Base-by-base conservation (phyloP, 1,284 basidiomycete genomes). In the Ganoderma sinense region DNA sequence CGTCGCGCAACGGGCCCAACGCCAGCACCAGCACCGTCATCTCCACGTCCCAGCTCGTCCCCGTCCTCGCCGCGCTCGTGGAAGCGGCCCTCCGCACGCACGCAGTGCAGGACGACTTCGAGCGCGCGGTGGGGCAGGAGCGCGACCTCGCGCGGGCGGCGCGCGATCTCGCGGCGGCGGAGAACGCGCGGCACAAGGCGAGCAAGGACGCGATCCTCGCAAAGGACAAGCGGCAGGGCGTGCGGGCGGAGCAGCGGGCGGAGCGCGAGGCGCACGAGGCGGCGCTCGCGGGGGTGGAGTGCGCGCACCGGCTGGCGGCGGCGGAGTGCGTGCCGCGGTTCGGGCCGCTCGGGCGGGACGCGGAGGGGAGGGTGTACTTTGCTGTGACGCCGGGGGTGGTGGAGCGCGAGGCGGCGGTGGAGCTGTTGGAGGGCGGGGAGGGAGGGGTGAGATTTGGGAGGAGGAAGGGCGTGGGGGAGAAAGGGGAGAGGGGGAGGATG, bases 41-140 rank as follows among this genome's bases (percentile, higher is more conserved):
- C 7, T 81, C 83, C 61, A 84, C 91, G 0, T 84, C 84, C 2
- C 92, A 94, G 75, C 83, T 94, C 71, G 80, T 94, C 18, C 91
- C 91, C 33, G 84, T 92, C 23, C 75, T 94, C 43, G 72, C 83
- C 2, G 84, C 86, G 1, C 81, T 94, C n/a, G 83, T 91, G 20
- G 84, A 91, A 59, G 79, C 80, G 8, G 84, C 82, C 0, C 73
- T 89, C 11, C 78, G 84, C 51, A 85, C 89, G 7, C 78, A 83
- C 43, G 75, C 77, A 10, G 80, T 91, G n/a, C 85, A 86, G 16
- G 84, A 86, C 36, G 89, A 89, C 68, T 78, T 94, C 31, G 92
- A 92, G 8, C 80, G 81, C 6, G 89, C 88, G 3, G 68, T 79
- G 0, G 82, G 84, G 70, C 86, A 90, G 51, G 84, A 80, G 56